Conservation (phyloP, 305 asterid species). For the Rubia balearica region DNA sequence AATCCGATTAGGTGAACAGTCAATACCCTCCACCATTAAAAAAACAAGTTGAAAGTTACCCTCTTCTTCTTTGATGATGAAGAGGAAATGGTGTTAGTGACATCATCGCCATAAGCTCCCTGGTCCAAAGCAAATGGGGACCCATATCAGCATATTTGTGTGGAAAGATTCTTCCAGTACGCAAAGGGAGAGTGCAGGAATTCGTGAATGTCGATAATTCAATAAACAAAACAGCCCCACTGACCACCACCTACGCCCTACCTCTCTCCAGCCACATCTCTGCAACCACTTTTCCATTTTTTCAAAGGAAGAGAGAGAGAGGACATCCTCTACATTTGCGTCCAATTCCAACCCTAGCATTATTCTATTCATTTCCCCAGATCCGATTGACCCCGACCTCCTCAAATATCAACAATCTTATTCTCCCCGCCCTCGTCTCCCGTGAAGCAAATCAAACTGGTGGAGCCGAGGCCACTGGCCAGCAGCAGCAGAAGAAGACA, state of each 20-base stretch:
- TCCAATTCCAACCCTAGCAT: not conserved
- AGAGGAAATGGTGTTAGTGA: not conserved
- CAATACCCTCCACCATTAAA: not conserved
- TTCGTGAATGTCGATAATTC: too few relatives aligned
- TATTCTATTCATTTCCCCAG: not conserved
- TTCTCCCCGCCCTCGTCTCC: too few relatives aligned
- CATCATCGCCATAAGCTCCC: constrained; percentile 15
- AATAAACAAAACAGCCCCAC: too few relatives aligned
- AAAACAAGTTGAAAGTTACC: constrained; percentile 6
- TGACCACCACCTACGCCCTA: too few relatives aligned
- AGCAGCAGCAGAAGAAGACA: too few relatives aligned
- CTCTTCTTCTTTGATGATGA: constrained; percentile 20
- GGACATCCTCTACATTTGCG: not conserved
- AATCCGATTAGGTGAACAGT: not conserved
- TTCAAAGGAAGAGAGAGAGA: too few relatives aligned
- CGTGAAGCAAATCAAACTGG: too few relatives aligned
- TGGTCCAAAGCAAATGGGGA: not conserved
- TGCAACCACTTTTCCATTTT: not conserved
- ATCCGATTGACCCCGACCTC: not conserved
- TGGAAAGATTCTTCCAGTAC: too few relatives aligned
- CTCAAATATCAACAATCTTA: too few relatives aligned
- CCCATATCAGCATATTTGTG: too few relatives aligned
- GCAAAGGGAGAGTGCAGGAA: too few relatives aligned
- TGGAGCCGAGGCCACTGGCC: too few relatives aligned
- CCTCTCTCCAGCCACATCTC: not conserved